These are phyloP conservation scores for Cyclocybe cylindracea DNA, from an alignment of 768 basidiomycete genomes.

Conservation along the genomic window DNA sequence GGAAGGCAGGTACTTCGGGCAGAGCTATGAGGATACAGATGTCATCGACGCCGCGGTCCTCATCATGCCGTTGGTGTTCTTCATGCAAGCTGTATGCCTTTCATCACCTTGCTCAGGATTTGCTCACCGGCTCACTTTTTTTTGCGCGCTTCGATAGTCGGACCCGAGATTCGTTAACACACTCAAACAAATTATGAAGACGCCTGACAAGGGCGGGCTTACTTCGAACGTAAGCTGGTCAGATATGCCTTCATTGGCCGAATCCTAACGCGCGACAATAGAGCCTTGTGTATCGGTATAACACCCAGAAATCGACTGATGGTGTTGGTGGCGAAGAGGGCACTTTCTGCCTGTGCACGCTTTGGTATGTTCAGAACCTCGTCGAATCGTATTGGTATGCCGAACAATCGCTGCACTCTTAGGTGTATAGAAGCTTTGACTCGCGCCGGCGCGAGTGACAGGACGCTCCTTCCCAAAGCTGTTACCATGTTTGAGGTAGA, in stretches of 20 bases:
- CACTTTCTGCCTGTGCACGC: conserved; percentile 87
- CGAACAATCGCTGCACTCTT: not conserved
- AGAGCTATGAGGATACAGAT: conserved; percentile 86
- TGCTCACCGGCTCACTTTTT: not conserved
- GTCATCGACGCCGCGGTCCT: conserved; percentile 86
- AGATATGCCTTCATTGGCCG: not conserved
- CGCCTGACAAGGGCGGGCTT: conserved; percentile 88
- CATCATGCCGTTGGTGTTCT: conserved; percentile 94
- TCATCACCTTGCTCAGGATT: not conserved
- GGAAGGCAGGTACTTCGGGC: conserved; percentile 69
- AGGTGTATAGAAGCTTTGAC: conserved; percentile 91
- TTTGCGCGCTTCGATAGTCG: conserved; percentile 44
- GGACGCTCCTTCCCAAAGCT: conserved; percentile 61
- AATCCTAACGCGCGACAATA: conserved; percentile 26
- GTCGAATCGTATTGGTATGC: not conserved
- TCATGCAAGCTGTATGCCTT: conserved; percentile 71
- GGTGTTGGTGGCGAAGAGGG: conserved; percentile 97
- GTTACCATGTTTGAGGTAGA: conserved; percentile 89
- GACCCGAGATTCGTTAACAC: conserved; percentile 91
- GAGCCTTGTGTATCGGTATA: conserved; percentile 90
- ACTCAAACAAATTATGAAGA: conserved; percentile 78
- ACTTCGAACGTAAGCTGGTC: conserved; percentile 71
- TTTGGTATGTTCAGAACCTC: conserved; percentile 52
- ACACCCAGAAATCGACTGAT: conserved; percentile 81
- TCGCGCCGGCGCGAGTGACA: conserved; percentile 81